phyloP scores from a whole-genome alignment of 306 rosid species.

The Rubus parviflorus region DNA sequence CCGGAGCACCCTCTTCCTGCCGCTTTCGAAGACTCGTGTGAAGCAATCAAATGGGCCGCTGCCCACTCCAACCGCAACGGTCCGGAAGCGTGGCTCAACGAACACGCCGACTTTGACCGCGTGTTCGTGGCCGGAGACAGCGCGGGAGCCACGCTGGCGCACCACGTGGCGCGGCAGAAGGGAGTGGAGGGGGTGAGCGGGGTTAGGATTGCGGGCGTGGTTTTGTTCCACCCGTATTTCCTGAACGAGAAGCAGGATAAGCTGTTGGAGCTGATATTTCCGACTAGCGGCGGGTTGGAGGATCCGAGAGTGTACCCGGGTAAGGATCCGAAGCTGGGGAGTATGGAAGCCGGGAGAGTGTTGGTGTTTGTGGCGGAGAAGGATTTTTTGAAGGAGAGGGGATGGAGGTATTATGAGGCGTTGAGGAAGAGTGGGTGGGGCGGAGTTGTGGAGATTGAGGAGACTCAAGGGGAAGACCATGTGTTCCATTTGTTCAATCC shows the following conservation, averaged over 20 bases:
- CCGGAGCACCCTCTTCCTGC: slow-evolving; percentile 39
- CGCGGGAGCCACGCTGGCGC: slow-evolving; percentile 31
- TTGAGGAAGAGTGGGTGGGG: slow-evolving; percentile 35
- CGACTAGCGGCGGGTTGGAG: slow-evolving; percentile 21
- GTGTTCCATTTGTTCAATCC: slow-evolving; percentile 34
- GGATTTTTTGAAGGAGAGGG: slow-evolving; percentile 32
- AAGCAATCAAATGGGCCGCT: slow-evolving; percentile 27
- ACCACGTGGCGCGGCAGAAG: slow-evolving; percentile 14
- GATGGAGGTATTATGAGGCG: slow-evolving; percentile 15
- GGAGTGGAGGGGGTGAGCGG: slow-evolving; percentile 17
- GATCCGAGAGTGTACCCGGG: slow-evolving; percentile 37
- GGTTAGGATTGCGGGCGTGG: slow-evolving; percentile 16
- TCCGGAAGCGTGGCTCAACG: slow-evolving; percentile 27
- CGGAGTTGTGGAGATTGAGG: slow-evolving; percentile 31
- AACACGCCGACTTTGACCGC: slow-evolving; percentile 22
- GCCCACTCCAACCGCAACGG: slow-evolving; percentile 17
- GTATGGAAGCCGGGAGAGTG: slow-evolving; percentile 21
- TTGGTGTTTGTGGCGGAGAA: slow-evolving; percentile 33
- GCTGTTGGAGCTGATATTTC: slow-evolving; percentile 29
- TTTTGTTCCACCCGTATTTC: slow-evolving; percentile 34
- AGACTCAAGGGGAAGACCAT: slow-evolving; percentile 28
- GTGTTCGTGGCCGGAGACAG: slow-evolving; percentile 35
- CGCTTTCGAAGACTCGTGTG: slow-evolving; percentile 37
- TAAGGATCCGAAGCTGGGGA: slow-evolving; percentile 30
- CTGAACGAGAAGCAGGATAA: slow-evolving; percentile 12